These are phyloP conservation scores for Microcos paniculata DNA, from an alignment of 345 rosid genomes.

Conservation along the genomic window DNA sequence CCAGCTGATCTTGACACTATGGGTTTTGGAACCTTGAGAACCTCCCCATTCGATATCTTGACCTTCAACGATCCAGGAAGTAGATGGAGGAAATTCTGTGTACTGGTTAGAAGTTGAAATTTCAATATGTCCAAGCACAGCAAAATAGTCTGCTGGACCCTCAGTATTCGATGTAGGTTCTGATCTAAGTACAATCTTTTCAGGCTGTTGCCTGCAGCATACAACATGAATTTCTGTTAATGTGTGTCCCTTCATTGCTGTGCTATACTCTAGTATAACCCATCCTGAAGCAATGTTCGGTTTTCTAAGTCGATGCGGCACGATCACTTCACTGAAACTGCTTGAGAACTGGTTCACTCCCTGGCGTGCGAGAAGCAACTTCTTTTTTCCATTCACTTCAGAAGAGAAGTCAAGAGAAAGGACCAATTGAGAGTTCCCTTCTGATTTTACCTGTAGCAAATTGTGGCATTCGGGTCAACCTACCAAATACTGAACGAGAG, in stretches of 20 bases:
- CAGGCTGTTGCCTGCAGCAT: constrained; percentile 51
- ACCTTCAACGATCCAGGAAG: constrained; percentile 50
- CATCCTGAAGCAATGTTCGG: constrained; percentile 39
- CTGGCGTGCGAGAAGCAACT: constrained; percentile 45
- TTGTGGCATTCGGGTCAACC: constrained; percentile 5
- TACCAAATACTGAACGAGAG: background rate
- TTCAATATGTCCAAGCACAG: constrained; percentile 66
- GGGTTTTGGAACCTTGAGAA: constrained; percentile 34
- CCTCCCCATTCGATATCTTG: constrained; percentile 40
- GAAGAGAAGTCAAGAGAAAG: constrained; percentile 60
- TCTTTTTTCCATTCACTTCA: constrained; percentile 27
- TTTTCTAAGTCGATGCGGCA: constrained; percentile 29
- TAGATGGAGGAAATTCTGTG: constrained; percentile 38
- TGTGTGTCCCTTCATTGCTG: constrained; percentile 48
- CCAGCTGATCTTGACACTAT: constrained; percentile 61
- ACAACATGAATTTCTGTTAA: constrained; percentile 53
- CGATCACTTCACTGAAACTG: constrained; percentile 39
- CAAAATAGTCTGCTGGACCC: constrained; percentile 40
- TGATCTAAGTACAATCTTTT: constrained; percentile 10
- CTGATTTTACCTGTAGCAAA: constrained; percentile 62
- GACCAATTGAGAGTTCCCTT: constrained; percentile 53
- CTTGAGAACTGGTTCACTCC: constrained; percentile 24
- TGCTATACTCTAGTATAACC: constrained; percentile 43
- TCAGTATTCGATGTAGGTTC: constrained; percentile 17
- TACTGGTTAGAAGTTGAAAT: constrained; percentile 32